Percentiles rank a stretch among this genome's conserved stretches.
These are phyloP conservation scores for Trypanosoma cruzi DNA, from an alignment of 208 protist genomes.

Conservation along the genomic window DNA sequence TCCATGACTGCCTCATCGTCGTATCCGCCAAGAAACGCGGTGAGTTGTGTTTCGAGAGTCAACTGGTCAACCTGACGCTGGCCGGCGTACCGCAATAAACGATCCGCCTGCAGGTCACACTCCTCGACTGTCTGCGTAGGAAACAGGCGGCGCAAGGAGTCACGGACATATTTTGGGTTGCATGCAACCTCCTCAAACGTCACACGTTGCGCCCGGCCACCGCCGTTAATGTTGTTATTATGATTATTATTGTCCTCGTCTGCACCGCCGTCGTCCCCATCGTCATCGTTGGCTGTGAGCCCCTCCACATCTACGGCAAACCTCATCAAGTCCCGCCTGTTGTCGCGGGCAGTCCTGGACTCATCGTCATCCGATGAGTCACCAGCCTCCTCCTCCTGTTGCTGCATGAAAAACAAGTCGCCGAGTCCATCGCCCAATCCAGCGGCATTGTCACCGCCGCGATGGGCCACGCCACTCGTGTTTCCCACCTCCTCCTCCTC, in stretches of 20 bases:
- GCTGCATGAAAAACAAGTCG: conserved; percentile 24
- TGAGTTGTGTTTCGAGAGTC: conserved; percentile 88
- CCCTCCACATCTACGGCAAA: conserved; percentile 42
- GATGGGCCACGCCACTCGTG: neutral
- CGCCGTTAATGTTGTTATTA: too few species aligned
- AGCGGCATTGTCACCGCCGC: neutral
- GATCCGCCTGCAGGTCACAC: conserved; percentile 57
- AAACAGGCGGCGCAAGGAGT: conserved; percentile 80
- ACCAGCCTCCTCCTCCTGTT: conserved; percentile 10
- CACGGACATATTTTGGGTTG: conserved; percentile 82
- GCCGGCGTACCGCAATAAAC: conserved; percentile 69
- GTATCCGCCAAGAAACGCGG: conserved; percentile 81
- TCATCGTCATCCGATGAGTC: conserved; percentile 30
- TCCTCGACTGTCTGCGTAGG: conserved; percentile 60
- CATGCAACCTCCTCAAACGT: conserved; percentile 84
- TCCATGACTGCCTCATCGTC: conserved; percentile 79
- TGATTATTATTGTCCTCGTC: conserved; percentile 17
- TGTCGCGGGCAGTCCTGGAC: conserved; percentile 8
- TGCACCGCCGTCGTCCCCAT: conserved; percentile 39
- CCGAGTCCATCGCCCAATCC: conserved; percentile 18
- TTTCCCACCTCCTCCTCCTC: neutral
- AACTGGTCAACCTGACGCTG: conserved; percentile 60
- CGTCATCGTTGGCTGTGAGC: conserved; percentile 33
- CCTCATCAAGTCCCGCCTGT: conserved; percentile 37
- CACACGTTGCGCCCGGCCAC: conserved; percentile 27